Evolutionary conservation across 1,139 yeast genomes (phyloP).

Genomic region (Kodamaea ohmeri): DNA sequence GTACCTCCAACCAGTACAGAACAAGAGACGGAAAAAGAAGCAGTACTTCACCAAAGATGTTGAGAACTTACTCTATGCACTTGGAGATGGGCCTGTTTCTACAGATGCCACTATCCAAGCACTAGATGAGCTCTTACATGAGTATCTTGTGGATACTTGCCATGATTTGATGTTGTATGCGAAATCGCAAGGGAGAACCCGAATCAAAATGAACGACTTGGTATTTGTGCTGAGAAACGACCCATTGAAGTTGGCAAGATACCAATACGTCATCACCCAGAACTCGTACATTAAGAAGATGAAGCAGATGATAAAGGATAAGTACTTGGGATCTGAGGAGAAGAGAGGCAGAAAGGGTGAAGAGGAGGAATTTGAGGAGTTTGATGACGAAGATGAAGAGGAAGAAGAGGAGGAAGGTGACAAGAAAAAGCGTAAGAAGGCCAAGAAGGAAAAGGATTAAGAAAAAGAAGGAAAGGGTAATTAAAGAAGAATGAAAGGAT

Average conservation of each 20-base stretch:
- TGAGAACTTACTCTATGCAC: constrained; percentile 73
- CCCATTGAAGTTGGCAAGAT: constrained; percentile 78
- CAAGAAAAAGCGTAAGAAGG: constrained; percentile 15
- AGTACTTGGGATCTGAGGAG: constrained; percentile 16
- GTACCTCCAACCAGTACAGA: constrained; percentile 8
- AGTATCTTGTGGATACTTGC: constrained; percentile 64
- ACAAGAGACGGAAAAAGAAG: constrained; percentile 28
- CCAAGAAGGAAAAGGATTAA: constrained; percentile 7
- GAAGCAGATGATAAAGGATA: constrained; percentile 75
- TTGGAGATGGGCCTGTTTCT: constrained; percentile 83
- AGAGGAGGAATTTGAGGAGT: constrained; percentile 12
- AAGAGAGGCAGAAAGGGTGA: constrained; percentile 11
- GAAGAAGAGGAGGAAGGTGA: constrained; percentile 16
- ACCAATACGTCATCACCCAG: constrained; percentile 72
- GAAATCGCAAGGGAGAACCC: constrained; percentile 50
- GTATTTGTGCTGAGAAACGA: constrained; percentile 82
- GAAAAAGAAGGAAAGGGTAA: background rate
- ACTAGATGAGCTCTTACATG: constrained; percentile 79
- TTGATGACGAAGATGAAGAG: constrained; percentile 16
- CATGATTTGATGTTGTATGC: constrained; percentile 38
- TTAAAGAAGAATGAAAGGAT: constrained; percentile 1
- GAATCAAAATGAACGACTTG: constrained; percentile 84
- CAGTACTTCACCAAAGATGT: constrained; percentile 63
- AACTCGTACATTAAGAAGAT: constrained; percentile 78
- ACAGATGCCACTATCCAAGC: constrained; percentile 73